Conservation (phyloP, 768 basidiomycete genomes). For the Psilocybe cyanescens region DNA sequence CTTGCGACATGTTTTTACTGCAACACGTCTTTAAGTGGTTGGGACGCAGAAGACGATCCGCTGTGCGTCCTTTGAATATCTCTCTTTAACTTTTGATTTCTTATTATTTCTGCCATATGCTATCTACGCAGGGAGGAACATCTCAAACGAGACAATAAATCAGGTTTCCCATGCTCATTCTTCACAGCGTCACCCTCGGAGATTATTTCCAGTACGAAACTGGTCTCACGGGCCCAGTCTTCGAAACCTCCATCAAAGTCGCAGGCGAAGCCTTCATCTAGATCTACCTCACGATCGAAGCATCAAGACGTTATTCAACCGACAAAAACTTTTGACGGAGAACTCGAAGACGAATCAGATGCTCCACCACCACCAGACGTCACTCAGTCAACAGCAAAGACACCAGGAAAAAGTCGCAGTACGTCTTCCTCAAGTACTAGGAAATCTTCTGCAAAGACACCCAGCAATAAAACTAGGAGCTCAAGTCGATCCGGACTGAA, state of each 20-base stretch:
- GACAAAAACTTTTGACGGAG: constrained; percentile 44
- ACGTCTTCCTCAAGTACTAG: constrained; percentile 20
- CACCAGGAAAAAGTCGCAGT: constrained; percentile 25
- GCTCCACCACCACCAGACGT: constrained; percentile 16
- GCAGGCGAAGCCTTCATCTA: constrained; percentile 33
- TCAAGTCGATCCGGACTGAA: constrained; percentile 26
- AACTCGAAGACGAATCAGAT: constrained; percentile 32
- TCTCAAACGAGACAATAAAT: constrained; percentile 61
- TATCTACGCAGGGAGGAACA: constrained; percentile 67
- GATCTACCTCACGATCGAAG: constrained; percentile 31
- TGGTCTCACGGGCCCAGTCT: constrained; percentile 28
- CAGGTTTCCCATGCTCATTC: constrained; percentile 44
- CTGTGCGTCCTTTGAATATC: constrained; percentile 54
- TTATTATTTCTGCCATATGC: constrained; percentile 6
- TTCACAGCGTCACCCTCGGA: constrained; percentile 30
- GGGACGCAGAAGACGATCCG: constrained; percentile 89
- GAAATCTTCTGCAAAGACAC: constrained; percentile 25
- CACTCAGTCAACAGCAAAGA: constrained; percentile 20
- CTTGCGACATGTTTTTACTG: constrained; percentile 88
- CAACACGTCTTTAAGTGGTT: constrained; percentile 76
- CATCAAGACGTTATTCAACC: constrained; percentile 40
- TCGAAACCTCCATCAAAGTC: constrained; percentile 34
- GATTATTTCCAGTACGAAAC: constrained; percentile 23
- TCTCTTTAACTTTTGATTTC: background rate
- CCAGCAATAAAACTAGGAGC: constrained; percentile 22